phyloP scores from a whole-genome alignment of 2,329 filamentous ascomycete genomes.

The Phialocephala subalpina region DNA sequence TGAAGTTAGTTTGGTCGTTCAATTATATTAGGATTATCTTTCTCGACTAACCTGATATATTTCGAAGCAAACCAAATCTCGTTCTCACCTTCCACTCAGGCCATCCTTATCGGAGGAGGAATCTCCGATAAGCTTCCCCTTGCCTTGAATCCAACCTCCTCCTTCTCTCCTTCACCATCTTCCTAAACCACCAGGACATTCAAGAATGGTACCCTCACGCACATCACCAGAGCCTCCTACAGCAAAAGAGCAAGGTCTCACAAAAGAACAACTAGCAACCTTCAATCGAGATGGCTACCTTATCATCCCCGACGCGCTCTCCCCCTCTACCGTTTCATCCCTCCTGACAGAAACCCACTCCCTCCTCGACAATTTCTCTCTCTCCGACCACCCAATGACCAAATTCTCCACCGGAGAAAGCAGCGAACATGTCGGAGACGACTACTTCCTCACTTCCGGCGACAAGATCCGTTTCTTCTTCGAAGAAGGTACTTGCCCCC shows the following conservation, averaged over 20 bases:
- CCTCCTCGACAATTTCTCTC: constrained; percentile 77
- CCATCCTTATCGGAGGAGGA: constrained; percentile 25
- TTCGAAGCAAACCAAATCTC: neutral
- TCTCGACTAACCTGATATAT: too few relatives aligned
- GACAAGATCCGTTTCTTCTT: constrained; percentile 98
- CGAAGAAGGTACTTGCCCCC: constrained; percentile 67
- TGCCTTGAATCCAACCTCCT: neutral
- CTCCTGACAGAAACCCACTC: constrained; percentile 78
- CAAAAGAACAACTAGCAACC: constrained; percentile 71
- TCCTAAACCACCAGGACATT: neutral
- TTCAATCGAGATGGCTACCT: constrained; percentile 91
- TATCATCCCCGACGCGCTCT: constrained; percentile 81
- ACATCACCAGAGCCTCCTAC: constrained; percentile 29
- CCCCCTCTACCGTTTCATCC: constrained; percentile 66
- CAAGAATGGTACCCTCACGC: constrained; percentile 36
- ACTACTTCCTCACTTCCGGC: constrained; percentile 90
- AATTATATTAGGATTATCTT: too few relatives aligned
- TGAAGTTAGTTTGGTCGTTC: too few relatives aligned
- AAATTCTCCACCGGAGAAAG: constrained; percentile 87
- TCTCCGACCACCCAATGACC: constrained; percentile 90
- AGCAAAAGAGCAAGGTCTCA: constrained; percentile 55
- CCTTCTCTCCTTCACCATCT: neutral
- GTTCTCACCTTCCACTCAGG: neutral
- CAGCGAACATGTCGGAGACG: constrained; percentile 84
- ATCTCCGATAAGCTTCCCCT: constrained; percentile 8